Conservation (phyloP, 768 basidiomycete species). For the Boletus tylopilopsis region DNA sequence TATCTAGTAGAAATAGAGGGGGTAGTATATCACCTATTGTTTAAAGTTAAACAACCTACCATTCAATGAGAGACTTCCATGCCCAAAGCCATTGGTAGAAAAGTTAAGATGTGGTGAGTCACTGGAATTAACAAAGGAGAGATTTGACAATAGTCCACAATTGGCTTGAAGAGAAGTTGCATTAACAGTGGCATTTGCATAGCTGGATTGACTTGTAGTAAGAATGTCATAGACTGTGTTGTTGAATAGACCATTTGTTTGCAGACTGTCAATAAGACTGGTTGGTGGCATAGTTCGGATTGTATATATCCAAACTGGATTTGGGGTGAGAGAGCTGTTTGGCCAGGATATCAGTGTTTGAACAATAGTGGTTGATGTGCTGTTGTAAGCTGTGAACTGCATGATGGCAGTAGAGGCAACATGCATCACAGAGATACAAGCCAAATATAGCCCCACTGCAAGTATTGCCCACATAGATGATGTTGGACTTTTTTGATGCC, state of each 20-base stretch:
- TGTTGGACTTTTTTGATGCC: conserved; percentile 5
- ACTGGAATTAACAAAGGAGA: neutral
- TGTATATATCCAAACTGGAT: neutral
- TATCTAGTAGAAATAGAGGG: neutral
- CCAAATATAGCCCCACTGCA: conserved; percentile 15
- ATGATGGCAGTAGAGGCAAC: conserved; percentile 21
- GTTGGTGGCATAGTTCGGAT: conserved; percentile 1
- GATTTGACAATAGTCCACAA: conserved; percentile 10
- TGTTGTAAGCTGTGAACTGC: conserved; percentile 14
- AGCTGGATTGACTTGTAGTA: neutral
- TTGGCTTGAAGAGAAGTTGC: conserved; percentile 5
- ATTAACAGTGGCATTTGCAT: conserved; percentile 9
- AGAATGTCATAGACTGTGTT: conserved; percentile 15
- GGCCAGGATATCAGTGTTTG: conserved; percentile 7
- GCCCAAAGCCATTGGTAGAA: neutral
- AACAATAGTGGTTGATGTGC: neutral
- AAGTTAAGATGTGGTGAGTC: neutral
- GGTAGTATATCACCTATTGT: neutral
- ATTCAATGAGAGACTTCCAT: neutral
- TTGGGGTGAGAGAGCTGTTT: neutral
- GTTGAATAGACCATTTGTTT: conserved; percentile 7
- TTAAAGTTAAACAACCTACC: neutral
- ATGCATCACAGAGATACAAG: conserved; percentile 17
- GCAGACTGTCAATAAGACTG: neutral
- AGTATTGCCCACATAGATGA: conserved; percentile 12